Percentiles rank a stretch among this genome's conserved stretches.
These are phyloP conservation scores for Clathrospora elynae DNA, from an alignment of 2,329 filamentous ascomycete genomes.

Conservation along the genomic window DNA sequence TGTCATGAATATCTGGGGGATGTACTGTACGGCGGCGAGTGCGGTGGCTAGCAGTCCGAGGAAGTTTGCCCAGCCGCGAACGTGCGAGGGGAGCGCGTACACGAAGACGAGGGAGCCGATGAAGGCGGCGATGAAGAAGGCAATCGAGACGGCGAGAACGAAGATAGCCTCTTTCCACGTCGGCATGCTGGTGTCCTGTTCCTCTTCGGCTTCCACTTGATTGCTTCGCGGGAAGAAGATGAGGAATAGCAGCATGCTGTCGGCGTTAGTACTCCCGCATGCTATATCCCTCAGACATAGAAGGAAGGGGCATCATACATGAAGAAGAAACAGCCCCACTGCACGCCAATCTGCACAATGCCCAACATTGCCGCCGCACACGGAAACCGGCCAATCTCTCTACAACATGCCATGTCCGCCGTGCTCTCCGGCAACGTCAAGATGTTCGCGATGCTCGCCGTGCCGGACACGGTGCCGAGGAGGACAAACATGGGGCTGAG, in stretches of 20 bases:
- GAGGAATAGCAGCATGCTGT: constrained; percentile 87
- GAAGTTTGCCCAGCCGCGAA: constrained; percentile 81
- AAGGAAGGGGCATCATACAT: constrained; percentile 64
- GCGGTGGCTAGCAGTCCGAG: constrained; percentile 79
- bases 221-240: constrained; percentile 73
- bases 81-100: constrained; percentile 64
- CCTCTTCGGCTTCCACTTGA: constrained; percentile 30
- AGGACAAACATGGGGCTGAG: constrained; percentile 95
- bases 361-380: constrained; percentile 86
- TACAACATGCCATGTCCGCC: constrained; percentile 84
- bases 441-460: constrained; percentile 89
- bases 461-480: constrained; percentile 88
- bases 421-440: constrained; percentile 82
- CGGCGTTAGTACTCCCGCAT: constrained; percentile 15
- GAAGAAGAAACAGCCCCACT: constrained; percentile 88
- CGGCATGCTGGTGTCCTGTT: constrained; percentile 40
- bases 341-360: constrained; percentile 86
- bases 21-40: constrained; percentile 85
- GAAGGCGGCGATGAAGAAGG: constrained; percentile 75
- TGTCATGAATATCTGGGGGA: constrained; percentile 94
- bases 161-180: constrained; percentile 78
- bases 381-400: constrained; percentile 76
- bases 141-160: constrained; percentile 72
- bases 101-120: constrained; percentile 69
- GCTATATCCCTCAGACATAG: background rate